Evolutionary conservation across 345 rosid genomes (phyloP).

Genomic region (Aethionema arabicum): DNA sequence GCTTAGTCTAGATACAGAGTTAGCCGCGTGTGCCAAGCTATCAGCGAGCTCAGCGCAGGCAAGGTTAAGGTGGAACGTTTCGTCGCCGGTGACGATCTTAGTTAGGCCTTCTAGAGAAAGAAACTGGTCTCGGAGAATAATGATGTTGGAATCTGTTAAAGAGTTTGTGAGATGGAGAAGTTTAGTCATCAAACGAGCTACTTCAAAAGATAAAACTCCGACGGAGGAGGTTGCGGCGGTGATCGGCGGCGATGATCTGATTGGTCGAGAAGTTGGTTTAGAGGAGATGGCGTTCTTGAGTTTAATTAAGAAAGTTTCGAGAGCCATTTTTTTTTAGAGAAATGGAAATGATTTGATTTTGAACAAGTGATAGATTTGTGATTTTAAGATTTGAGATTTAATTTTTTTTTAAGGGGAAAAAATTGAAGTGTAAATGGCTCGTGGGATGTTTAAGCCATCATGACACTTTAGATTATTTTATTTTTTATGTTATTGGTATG

Average conservation of each 20-base stretch:
- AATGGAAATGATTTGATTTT: conserved; percentile 21
- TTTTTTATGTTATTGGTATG: neutral
- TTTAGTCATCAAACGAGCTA: conserved; percentile 83
- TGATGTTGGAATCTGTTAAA: conserved; percentile 66
- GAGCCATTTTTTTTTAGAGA: conserved; percentile 55
- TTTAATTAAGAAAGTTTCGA: conserved; percentile 75
- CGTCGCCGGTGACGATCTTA: conserved; percentile 81
- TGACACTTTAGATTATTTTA: conserved; percentile 28
- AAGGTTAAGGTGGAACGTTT: conserved; percentile 71
- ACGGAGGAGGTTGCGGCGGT: conserved; percentile 36
- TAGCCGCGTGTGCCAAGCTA: conserved; percentile 53
- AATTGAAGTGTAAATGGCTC: conserved; percentile 44
- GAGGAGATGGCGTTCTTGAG: conserved; percentile 65
- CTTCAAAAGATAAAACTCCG: conserved; percentile 72
- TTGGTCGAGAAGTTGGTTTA: conserved; percentile 41
- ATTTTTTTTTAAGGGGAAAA: conserved; percentile 29
- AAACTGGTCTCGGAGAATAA: conserved; percentile 60
- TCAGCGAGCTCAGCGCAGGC: conserved; percentile 82
- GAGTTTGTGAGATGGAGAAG: conserved; percentile 73
- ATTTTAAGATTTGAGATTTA: conserved; percentile 34
- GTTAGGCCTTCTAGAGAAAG: conserved; percentile 69
- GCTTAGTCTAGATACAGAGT: conserved; percentile 62
- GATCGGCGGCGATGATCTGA: conserved; percentile 32
- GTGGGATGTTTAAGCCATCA: conserved; percentile 53
- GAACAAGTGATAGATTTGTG: conserved; percentile 13